phyloP scores from a whole-genome alignment of 768 basidiomycete genomes.

The Dictyophora rubrovolvata region DNA sequence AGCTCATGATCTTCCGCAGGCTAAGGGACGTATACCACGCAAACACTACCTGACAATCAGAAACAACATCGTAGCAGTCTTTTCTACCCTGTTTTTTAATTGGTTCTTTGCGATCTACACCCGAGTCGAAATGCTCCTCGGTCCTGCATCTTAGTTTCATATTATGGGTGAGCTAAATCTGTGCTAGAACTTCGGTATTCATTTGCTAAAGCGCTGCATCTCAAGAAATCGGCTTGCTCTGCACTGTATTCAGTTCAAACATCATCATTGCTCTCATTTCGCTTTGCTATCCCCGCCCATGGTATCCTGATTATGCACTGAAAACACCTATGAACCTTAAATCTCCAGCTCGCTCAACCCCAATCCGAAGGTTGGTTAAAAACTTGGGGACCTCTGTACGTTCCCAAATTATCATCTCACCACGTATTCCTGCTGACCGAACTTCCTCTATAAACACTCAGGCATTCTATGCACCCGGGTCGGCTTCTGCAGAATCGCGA shows the following conservation, averaged over 20 bases:
- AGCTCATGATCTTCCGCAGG: too few species aligned
- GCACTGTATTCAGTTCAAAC: neutral
- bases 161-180: neutral
- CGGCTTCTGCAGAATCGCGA: slow-evolving; percentile 1
- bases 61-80: neutral
- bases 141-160: neutral
- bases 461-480: neutral
- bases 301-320: neutral
- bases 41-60: neutral
- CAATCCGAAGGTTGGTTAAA: neutral
- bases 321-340: neutral
- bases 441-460: neutral
- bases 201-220: neutral
- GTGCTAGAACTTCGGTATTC: neutral
- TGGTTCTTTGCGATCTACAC: slow-evolving; percentile 4
- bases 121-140: neutral
- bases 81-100: neutral
- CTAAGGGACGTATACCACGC: neutral
- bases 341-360: neutral
- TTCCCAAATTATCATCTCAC: neutral
- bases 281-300: neutral
- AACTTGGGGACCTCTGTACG: neutral
- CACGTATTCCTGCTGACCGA: too few species aligned
- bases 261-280: slow-evolving; percentile 1
- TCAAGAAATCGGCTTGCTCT: neutral